These are phyloP conservation scores for Cladosporium sp. DNA, from an alignment of 2,329 filamentous ascomycete genomes.

Conservation along the genomic window DNA sequence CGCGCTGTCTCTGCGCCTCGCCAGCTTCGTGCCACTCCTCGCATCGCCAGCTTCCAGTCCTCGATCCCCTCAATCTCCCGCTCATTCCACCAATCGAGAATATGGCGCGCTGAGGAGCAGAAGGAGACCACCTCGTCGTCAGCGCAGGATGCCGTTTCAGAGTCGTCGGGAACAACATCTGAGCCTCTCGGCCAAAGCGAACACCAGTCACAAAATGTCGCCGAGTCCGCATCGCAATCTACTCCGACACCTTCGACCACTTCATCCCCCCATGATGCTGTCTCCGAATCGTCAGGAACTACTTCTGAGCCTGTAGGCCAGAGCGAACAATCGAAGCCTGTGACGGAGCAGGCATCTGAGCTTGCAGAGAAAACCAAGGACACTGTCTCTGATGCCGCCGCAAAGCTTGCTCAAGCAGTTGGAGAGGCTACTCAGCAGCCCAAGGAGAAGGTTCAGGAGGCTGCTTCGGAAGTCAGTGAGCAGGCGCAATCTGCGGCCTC, in stretches of 20 bases:
- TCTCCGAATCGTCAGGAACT: conserved; percentile 20
- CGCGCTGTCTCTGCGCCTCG: conserved; percentile 50
- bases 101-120: conserved; percentile 23
- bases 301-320: conserved; percentile 16
- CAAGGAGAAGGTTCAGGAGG: conserved; percentile 2
- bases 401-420: conserved; percentile 22
- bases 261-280: conserved; percentile 12
- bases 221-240: conserved; percentile 2
- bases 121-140: conserved; percentile 19
- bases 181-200: conserved; percentile 15
- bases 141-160: conserved; percentile 16
- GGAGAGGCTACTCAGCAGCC: background rate
- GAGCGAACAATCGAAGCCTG: conserved; percentile 16
- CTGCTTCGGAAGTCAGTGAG: conserved; percentile 23
- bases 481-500: conserved; percentile 5
- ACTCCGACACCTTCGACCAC: conserved; percentile 7
- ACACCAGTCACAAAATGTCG: background rate
- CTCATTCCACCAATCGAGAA: conserved; percentile 38
- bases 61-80: conserved; percentile 33
- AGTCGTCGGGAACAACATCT: conserved; percentile 21
- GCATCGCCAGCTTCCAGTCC: conserved; percentile 33
- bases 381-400: conserved; percentile 19
- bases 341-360: conserved; percentile 14
- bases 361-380: conserved; percentile 14
- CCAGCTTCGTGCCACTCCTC: conserved; percentile 20